Evolutionary conservation across 2,329 filamentous ascomycete genomes (phyloP).

Genomic region (Hypoxylon sp.): DNA sequence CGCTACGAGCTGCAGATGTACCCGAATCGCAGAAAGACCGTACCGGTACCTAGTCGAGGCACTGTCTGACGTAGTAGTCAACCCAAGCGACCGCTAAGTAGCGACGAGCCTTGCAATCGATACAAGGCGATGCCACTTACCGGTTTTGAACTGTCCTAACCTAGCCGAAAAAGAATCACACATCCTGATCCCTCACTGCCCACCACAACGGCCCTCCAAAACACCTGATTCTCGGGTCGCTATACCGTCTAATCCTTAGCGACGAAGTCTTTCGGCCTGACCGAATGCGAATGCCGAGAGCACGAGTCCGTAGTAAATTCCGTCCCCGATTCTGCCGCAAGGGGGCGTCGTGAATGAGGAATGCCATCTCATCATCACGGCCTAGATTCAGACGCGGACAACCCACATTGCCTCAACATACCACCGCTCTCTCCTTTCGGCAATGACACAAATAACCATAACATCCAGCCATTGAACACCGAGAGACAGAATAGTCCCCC

Average conservation of each 20-base stretch:
- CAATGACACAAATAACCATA: conserved; percentile 27
- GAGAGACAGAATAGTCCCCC: conserved; percentile 33
- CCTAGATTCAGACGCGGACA: conserved; percentile 41
- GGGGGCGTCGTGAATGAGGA: conserved; percentile 50
- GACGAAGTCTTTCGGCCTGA: conserved; percentile 24
- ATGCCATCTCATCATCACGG: conserved; percentile 49
- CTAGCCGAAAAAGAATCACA: conserved; percentile 41
- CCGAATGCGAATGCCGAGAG: conserved; percentile 48
- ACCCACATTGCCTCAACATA: conserved; percentile 41
- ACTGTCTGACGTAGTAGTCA: conserved; percentile 43
- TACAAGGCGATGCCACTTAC: conserved; percentile 43
- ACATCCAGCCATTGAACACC: conserved; percentile 25
- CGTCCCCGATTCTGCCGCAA: conserved; percentile 46
- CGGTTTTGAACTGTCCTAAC: conserved; percentile 43
- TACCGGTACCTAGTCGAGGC: conserved; percentile 25
- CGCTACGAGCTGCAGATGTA: conserved; percentile 27
- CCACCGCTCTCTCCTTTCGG: conserved; percentile 31
- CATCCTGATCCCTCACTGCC: conserved; percentile 36
- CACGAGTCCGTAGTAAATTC: conserved; percentile 46
- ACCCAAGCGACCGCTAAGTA: conserved; percentile 40
- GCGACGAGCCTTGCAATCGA: conserved; percentile 42
- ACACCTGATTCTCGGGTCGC: conserved; percentile 29
- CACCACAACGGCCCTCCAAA: conserved; percentile 37
- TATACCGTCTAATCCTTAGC: conserved; percentile 29
- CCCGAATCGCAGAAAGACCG: conserved; percentile 33